phyloP scores from a whole-genome alignment of 768 basidiomycete genomes.

The Rhizopogon salebrosus region DNA sequence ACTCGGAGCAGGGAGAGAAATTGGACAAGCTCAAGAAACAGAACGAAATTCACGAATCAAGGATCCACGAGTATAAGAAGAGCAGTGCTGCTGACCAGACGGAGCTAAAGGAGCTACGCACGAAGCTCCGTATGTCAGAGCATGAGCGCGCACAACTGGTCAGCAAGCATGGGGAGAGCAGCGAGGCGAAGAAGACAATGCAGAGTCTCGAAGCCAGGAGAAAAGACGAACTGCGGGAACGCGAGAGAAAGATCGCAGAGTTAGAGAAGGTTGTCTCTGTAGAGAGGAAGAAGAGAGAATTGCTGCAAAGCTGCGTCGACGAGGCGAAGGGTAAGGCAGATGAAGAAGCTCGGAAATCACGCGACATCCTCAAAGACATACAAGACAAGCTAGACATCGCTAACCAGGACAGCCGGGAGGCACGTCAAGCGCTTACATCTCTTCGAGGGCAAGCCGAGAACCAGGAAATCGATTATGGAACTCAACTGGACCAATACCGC shows the following conservation, averaged over 20 bases:
- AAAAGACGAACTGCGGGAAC: conserved; percentile 50
- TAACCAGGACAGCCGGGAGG: conserved; percentile 31
- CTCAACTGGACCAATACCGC: conserved; percentile 48
- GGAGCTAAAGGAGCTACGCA: conserved; percentile 58
- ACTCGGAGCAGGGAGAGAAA: conserved; percentile 46
- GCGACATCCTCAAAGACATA: conserved; percentile 26
- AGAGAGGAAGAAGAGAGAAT: conserved; percentile 50
- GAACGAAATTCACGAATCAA: conserved; percentile 48
- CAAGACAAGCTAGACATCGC: conserved; percentile 33
- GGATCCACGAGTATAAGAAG: conserved; percentile 59
- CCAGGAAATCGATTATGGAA: conserved; percentile 41
- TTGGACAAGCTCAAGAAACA: conserved; percentile 63
- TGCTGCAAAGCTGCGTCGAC: conserved; percentile 37
- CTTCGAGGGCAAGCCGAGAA: conserved; percentile 27
- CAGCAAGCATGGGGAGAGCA: conserved; percentile 46
- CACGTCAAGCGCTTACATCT: conserved; percentile 26
- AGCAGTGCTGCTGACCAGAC: conserved; percentile 41
- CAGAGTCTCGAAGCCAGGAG: conserved; percentile 45
- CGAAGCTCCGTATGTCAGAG: conserved; percentile 54
- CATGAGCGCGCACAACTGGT: conserved; percentile 49
- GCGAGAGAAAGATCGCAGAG: conserved; percentile 49
- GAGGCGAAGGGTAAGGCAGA: conserved; percentile 39
- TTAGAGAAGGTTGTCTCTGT: conserved; percentile 44
- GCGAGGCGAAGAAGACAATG: conserved; percentile 46
- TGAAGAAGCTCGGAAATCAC: conserved; percentile 33